Evolutionary conservation across 805 yeast species (phyloP).

Genomic region (Lipomyces sp.): DNA sequence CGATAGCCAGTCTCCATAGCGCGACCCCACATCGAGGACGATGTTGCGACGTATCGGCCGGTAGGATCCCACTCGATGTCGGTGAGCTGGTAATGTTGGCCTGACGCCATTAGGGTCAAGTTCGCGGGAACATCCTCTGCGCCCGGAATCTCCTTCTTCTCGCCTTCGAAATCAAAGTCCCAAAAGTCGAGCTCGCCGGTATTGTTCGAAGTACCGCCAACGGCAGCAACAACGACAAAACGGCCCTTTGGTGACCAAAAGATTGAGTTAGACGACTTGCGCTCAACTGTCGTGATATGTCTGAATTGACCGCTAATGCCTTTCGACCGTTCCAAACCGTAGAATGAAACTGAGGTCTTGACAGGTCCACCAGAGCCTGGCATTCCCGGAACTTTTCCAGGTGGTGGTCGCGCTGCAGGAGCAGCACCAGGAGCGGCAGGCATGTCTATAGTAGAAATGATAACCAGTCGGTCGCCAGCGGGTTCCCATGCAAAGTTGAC

Average conservation of each 20-base stretch:
- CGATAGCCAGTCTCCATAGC: slow-evolving; percentile 89
- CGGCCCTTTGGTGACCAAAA: slow-evolving; percentile 94
- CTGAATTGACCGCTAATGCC: slow-evolving; percentile 63
- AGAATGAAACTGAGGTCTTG: slow-evolving; percentile 74
- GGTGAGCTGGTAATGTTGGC: slow-evolving; percentile 76
- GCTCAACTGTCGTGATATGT: slow-evolving; percentile 59
- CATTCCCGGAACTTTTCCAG: slow-evolving; percentile 10
- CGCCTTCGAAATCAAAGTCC: slow-evolving; percentile 85
- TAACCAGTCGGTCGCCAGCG: slow-evolving; percentile 80
- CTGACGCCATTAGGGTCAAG: slow-evolving; percentile 64
- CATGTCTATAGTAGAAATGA: slow-evolving; percentile 66
- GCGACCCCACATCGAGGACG: slow-evolving; percentile 87
- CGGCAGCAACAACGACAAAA: slow-evolving; percentile 62
- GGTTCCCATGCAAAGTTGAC: slow-evolving; percentile 96
- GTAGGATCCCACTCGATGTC: slow-evolving; percentile 93
- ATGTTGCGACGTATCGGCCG: slow-evolving; percentile 85
- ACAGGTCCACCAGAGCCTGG: slow-evolving; percentile 46
- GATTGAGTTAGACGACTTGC: slow-evolving; percentile 72
- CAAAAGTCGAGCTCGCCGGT: slow-evolving; percentile 72
- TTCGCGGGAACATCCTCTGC: slow-evolving; percentile 59
- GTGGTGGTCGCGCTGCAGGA: slow-evolving; percentile 15
- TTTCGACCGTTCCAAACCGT: slow-evolving; percentile 70
- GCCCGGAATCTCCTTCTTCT: slow-evolving; percentile 46
- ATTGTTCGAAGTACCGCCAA: slow-evolving; percentile 55
- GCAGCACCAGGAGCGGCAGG: slow-evolving; percentile 42